Evolutionary conservation across 2,329 filamentous ascomycete species (phyloP).

Genomic region (Aspergillus fumigatus): DNA sequence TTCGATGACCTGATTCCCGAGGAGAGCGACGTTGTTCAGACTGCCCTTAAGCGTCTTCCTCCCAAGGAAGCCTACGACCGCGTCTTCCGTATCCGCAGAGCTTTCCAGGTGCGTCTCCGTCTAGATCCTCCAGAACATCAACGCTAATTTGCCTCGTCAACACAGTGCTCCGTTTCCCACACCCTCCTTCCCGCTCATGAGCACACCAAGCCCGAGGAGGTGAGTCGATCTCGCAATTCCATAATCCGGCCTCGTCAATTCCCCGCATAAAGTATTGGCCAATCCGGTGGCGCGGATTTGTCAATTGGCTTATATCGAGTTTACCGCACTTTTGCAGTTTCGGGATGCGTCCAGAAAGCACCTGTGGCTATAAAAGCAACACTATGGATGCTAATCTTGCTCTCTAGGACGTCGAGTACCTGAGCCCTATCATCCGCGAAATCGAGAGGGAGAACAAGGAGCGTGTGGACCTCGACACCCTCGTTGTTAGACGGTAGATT

Average conservation of each 20-base stretch:
- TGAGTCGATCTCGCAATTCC: constrained; percentile 35
- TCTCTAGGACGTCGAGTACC: constrained; percentile 60
- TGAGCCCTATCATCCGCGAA: constrained; percentile 63
- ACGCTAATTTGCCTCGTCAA: constrained; percentile 17
- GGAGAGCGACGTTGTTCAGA: constrained; percentile 80
- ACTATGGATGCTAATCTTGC: constrained; percentile 1
- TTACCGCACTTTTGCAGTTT: neutral
- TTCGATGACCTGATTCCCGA: constrained; percentile 93
- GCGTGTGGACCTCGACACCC: constrained; percentile 63
- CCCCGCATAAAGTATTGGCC: constrained; percentile 28
- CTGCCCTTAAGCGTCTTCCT: constrained; percentile 83
- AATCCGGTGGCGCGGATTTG: constrained; percentile 37
- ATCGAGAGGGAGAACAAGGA: constrained; percentile 65
- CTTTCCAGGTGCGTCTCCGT: constrained; percentile 67
- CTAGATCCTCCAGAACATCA: constrained; percentile 5
- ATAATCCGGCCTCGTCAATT: constrained; percentile 9
- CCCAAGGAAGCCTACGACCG: constrained; percentile 93
- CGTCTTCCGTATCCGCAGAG: constrained; percentile 92
- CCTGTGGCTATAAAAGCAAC: neutral
- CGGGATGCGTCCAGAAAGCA: neutral
- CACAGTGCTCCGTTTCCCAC: constrained; percentile 62
- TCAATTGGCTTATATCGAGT: constrained; percentile 16
- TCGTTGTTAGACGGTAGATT: constrained; percentile 53
- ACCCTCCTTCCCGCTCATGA: constrained; percentile 60
- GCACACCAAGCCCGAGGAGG: constrained; percentile 65